Evolutionary conservation across 345 rosid species (phyloP).

Genomic region (Pugionium dolabratum): DNA sequence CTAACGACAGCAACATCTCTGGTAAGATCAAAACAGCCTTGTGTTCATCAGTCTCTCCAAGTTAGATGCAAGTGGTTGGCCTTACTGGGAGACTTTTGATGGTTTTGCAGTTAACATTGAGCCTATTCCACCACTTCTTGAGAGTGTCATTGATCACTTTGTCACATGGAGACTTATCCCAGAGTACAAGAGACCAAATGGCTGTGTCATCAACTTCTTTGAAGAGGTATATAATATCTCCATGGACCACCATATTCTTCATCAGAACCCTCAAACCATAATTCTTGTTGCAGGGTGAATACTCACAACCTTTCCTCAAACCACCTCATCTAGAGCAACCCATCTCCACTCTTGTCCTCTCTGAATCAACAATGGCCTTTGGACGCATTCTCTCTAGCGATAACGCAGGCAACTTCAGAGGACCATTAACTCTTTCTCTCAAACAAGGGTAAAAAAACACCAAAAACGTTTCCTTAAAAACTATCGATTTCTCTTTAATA

Average conservation of each 20-base stretch:
- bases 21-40: constrained; percentile 43
- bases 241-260: neutral
- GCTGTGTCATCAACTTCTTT: constrained; percentile 90
- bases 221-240: constrained; percentile 63
- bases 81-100: constrained; percentile 26
- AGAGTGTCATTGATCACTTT: constrained; percentile 74
- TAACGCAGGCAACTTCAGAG: constrained; percentile 80
- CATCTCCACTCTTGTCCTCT: constrained; percentile 77
- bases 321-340: constrained; percentile 98
- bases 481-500: neutral
- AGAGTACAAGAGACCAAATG: constrained; percentile 77
- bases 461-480: neutral
- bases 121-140: constrained; percentile 86
- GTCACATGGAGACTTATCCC: constrained; percentile 85
- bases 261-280: too few species aligned
- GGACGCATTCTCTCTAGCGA: constrained; percentile 78
- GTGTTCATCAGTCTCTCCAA: too few species aligned
- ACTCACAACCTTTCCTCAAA: constrained; percentile 86
- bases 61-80: constrained; percentile 24
- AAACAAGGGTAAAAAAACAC: constrained; percentile 63
- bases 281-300: constrained; percentile 62
- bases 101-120: constrained; percentile 59
- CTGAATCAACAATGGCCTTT: constrained; percentile 86
- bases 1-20: constrained; percentile 40
- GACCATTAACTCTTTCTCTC: constrained; percentile 64